Conservation (phyloP, 306 rosid genomes). For the Glycine soja region DNA sequence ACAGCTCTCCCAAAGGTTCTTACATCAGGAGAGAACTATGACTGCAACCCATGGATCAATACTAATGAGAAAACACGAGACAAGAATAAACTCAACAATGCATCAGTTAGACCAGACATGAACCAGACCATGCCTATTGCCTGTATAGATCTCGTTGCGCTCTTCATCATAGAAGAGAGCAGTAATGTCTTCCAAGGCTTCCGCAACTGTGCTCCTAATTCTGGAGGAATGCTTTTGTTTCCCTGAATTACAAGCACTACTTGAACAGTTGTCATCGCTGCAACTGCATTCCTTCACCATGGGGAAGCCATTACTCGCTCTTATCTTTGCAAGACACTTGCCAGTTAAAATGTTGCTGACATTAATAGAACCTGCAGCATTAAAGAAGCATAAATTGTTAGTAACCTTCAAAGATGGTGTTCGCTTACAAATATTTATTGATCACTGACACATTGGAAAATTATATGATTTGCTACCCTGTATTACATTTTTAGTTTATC, state of each 20-base stretch:
- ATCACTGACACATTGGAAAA: not conserved
- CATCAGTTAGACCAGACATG: conserved; percentile 93
- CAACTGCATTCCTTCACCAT: conserved; percentile 58
- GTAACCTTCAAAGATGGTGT: not conserved
- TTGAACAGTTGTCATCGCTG: conserved; percentile 48
- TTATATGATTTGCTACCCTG: conserved; percentile 18
- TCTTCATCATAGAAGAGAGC: conserved; percentile 97
- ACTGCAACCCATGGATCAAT: conserved; percentile 46
- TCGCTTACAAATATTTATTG: conserved; percentile 10
- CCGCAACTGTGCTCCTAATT: conserved; percentile 78
- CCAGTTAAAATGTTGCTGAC: conserved; percentile 94
- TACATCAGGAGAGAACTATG: conserved; percentile 45
- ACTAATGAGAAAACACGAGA: conserved; percentile 45
- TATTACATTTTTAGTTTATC: not conserved
- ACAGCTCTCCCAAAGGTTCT: conserved; percentile 41
- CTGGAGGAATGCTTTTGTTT: conserved; percentile 57
- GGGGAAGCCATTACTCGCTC: conserved; percentile 65
- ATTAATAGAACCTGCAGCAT: conserved; percentile 92
- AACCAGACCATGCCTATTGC: conserved; percentile 85
- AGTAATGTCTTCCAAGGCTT: conserved; percentile 96
- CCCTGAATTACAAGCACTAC: conserved; percentile 53
- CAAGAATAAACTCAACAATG: conserved; percentile 32
- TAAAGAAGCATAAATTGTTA: conserved; percentile 41
- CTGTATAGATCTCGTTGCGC: conserved; percentile 91
- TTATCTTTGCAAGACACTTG: conserved; percentile 89